Conservation (phyloP, 208 protist species). For the Porcisia deanei region DNA sequence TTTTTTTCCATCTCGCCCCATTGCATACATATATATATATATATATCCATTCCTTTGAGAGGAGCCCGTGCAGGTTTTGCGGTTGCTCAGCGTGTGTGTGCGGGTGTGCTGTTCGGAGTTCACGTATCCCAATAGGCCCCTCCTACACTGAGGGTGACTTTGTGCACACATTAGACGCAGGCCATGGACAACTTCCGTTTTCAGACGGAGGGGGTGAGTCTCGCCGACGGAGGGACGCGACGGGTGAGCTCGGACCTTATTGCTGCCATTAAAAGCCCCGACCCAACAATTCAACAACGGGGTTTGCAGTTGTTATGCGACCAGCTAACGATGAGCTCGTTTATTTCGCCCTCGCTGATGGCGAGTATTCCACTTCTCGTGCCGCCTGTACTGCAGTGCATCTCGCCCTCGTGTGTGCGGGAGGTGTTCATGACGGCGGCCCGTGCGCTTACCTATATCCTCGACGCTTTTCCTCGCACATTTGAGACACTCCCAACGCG, state of each 20-base stretch:
- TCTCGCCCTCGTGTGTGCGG: slow-evolving; percentile 80
- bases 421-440: slow-evolving; percentile 90
- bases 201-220: slow-evolving; percentile 17
- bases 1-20: neutral
- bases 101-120: no score
- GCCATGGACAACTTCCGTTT: slow-evolving; percentile 28
- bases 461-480: slow-evolving; percentile 84
- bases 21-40: no score
- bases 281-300: slow-evolving; percentile 54
- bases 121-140: no score
- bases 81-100: no score
- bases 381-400: slow-evolving; percentile 62
- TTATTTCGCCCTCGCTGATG: slow-evolving; percentile 77
- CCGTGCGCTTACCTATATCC: slow-evolving; percentile 89
- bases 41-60: no score
- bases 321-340: slow-evolving; percentile 89
- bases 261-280: slow-evolving; percentile 48
- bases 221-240: slow-evolving; percentile 22
- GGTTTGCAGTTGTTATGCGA: slow-evolving; percentile 88
- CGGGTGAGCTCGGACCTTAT: slow-evolving; percentile 35
- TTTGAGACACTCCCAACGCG: slow-evolving; percentile 54
- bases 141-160: neutral
- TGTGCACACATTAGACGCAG: no score
- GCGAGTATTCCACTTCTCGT: slow-evolving; percentile 56
- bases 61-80: no score